Conservation (phyloP, 768 basidiomycete genomes). For the Amyloporia xantha region DNA sequence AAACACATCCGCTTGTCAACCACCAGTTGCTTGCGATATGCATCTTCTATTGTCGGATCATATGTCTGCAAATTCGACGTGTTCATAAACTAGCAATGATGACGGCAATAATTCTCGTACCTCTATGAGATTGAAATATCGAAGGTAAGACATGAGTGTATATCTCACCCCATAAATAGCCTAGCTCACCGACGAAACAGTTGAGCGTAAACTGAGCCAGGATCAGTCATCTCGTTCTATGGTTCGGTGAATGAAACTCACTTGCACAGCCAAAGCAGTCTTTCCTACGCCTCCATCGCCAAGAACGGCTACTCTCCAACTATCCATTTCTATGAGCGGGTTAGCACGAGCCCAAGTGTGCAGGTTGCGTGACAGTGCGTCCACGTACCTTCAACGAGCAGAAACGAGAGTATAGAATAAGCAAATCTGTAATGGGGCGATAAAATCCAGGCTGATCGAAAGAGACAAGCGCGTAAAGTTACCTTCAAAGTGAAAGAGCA, state of each 20-base stretch:
- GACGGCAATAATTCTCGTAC: conserved; percentile 3
- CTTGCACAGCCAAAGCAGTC: conserved; percentile 94
- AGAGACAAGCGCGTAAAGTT: conserved; percentile 4
- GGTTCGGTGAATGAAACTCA: conserved; percentile 30
- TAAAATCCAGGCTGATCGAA: conserved; percentile 8
- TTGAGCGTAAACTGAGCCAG: conserved; percentile 79
- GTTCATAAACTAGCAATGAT: conserved; percentile 4
- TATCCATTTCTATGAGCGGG: conserved; percentile 60
- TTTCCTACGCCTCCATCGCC: conserved; percentile 98
- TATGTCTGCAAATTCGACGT: conserved; percentile 63
- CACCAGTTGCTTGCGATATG: conserved; percentile 90
- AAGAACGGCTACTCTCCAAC: conserved; percentile 92
- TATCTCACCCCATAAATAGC: background rate
- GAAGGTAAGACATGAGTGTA: background rate
- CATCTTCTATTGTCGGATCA: conserved; percentile 98
- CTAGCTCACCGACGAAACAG: conserved; percentile 89
- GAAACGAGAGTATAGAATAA: conserved; percentile 18
- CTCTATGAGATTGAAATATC: no score
- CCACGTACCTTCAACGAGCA: conserved; percentile 16
- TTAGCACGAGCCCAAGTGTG: background rate
- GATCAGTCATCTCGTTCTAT: background rate
- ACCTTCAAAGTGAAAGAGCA: conserved; percentile 18
- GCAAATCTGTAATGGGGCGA: conserved; percentile 16
- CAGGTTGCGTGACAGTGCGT: conserved; percentile 1
- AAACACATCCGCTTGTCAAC: conserved; percentile 95